Percentiles rank a stretch among this genome's conserved stretches.
Evolutionary conservation across 1,284 basidiomycete genomes (phyloP).

Genomic region (Ganoderma lucidum): DNA sequence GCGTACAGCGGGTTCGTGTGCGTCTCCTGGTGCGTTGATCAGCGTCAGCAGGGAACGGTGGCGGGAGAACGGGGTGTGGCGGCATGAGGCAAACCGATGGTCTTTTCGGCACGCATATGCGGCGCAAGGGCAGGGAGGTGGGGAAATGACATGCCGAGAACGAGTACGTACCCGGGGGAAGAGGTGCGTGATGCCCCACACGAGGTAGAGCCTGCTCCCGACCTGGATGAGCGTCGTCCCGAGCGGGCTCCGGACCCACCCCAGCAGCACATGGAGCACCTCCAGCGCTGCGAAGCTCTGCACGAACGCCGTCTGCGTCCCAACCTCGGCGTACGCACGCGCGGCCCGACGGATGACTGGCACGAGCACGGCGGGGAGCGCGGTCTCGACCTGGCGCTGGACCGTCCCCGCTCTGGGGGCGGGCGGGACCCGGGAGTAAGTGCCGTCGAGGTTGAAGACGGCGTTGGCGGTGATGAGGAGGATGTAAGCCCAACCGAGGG

Average conservation of each 20-base stretch:
- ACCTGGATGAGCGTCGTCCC: constrained; percentile 89
- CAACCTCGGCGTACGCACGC: constrained; percentile 66
- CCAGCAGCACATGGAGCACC: constrained; percentile 82
- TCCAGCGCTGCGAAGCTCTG: constrained; percentile 88
- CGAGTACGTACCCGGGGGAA: constrained; percentile 57
- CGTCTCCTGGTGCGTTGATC: constrained; percentile 54
- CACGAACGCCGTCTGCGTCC: constrained; percentile 71
- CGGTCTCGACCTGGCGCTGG: constrained; percentile 20
- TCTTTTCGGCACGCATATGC: background rate
- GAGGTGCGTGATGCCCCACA: constrained; percentile 84
- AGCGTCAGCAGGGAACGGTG: background rate
- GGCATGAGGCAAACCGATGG: background rate
- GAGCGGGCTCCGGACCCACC: constrained; percentile 88
- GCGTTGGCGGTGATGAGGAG: constrained; percentile 62
- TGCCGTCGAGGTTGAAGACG: constrained; percentile 48
- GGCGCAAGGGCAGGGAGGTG: constrained; percentile 7
- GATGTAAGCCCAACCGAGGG: constrained; percentile 78
- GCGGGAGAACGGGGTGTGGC: background rate
- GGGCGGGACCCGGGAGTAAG: constrained; percentile 34
- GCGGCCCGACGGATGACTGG: constrained; percentile 40
- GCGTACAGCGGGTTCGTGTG: constrained; percentile 85
- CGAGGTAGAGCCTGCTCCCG: constrained; percentile 83
- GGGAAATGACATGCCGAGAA: background rate
- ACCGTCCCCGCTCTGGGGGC: constrained; percentile 22
- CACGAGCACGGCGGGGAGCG: constrained; percentile 28